phyloP scores from a whole-genome alignment of 23 red algal genomes.

The Agarophyton chilense region DNA sequence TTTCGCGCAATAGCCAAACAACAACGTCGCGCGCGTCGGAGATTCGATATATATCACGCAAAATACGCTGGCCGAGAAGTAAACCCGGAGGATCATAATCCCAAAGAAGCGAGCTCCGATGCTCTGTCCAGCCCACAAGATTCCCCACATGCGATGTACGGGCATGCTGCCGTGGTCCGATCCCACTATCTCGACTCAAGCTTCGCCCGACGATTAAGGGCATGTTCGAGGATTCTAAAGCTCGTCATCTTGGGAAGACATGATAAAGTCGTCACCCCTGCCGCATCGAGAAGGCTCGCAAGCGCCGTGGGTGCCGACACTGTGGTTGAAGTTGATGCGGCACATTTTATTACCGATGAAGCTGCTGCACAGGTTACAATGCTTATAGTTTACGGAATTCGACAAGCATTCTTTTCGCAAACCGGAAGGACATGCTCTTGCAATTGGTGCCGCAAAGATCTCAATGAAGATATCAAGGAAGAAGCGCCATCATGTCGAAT shows the following conservation, averaged over 20 bases:
- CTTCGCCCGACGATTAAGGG: slow-evolving; percentile 15
- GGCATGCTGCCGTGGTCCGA: slow-evolving; percentile 57
- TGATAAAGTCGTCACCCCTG: slow-evolving; percentile 68
- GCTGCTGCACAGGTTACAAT: slow-evolving; percentile 56
- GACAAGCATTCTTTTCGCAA: slow-evolving; percentile 56
- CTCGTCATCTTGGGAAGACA: slow-evolving; percentile 65
- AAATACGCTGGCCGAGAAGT: slow-evolving; percentile 47
- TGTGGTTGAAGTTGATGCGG: slow-evolving; percentile 62
- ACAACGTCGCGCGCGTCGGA: slow-evolving; percentile 8
- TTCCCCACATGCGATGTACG: slow-evolving; percentile 63
- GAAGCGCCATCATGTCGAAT: slow-evolving; percentile 18
- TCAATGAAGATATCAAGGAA: background rate
- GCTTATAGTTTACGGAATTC: slow-evolving; percentile 44
- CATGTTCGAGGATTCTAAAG: slow-evolving; percentile 37
- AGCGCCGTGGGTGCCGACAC: slow-evolving; percentile 49
- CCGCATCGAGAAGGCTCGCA: slow-evolving; percentile 64
- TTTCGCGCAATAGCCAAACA: slow-evolving; percentile 49
- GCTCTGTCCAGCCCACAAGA: slow-evolving; percentile 12
- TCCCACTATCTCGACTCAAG: slow-evolving; percentile 45
- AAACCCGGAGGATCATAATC: slow-evolving; percentile 23
- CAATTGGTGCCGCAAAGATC: slow-evolving; percentile 32
- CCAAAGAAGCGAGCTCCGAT: background rate
- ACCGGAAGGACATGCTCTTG: slow-evolving; percentile 30
- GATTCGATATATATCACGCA: slow-evolving; percentile 62
- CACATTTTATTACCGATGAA: slow-evolving; percentile 82